Evolutionary conservation across 2,329 filamentous ascomycete species (phyloP).

Genomic region (Colletotrichum musae): DNA sequence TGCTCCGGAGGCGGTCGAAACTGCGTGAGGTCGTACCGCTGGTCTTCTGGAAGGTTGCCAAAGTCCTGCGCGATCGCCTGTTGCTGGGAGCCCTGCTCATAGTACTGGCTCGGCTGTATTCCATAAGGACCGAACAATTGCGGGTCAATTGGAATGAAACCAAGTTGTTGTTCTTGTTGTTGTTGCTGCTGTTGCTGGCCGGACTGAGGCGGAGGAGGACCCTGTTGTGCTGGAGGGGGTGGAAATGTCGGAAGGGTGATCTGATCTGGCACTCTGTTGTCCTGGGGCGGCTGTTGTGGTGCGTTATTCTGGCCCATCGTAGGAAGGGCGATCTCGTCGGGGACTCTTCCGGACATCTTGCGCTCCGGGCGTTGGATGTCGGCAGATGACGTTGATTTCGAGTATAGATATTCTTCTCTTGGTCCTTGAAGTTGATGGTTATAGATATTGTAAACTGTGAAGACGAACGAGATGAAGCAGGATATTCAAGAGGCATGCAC

Average conservation of each 20-base stretch:
- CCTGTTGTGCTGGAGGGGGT: neutral
- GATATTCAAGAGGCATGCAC: too few species aligned
- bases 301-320: neutral
- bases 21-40: neutral
- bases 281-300: neutral
- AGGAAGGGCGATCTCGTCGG: conserved; percentile 26
- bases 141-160: too few species aligned
- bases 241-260: neutral
- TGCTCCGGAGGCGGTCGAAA: neutral
- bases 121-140: too few species aligned
- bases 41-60: neutral
- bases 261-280: neutral
- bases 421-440: too few species aligned
- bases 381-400: too few species aligned
- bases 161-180: neutral
- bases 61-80: neutral
- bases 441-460: too few species aligned
- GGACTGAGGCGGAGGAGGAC: neutral
- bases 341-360: conserved; percentile 22
- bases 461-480: too few species aligned
- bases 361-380: neutral
- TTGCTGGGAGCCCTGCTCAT: too few species aligned
- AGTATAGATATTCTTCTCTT: too few species aligned
- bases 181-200: neutral
- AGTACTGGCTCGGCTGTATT: too few species aligned